Evolutionary conservation across 208 protist species (phyloP).

Genomic region (Crithidia mellificae): DNA sequence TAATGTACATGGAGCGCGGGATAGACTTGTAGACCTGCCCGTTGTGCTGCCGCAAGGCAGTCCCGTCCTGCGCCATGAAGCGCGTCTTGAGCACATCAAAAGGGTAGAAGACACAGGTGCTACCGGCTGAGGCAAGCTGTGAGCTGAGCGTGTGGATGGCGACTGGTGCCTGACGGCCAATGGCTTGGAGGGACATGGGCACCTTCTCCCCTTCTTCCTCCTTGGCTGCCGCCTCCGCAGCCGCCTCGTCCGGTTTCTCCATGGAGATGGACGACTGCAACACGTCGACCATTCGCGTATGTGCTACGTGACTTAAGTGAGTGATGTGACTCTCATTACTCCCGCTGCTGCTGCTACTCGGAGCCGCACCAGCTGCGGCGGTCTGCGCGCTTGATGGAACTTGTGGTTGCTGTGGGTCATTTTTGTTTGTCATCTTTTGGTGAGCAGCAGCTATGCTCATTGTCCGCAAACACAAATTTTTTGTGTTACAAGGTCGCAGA

Average conservation of each 20-base stretch:
- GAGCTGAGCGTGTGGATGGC: slow-evolving; percentile 62
- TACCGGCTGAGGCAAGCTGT: slow-evolving; percentile 65
- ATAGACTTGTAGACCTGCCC: slow-evolving; percentile 54
- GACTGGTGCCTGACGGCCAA: slow-evolving; percentile 46
- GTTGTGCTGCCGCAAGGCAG: slow-evolving; percentile 52
- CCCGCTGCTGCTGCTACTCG: no score
- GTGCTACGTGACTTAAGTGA: neutral
- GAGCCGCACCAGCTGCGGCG: no score
- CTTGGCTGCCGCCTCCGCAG: neutral
- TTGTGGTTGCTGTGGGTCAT: no score
- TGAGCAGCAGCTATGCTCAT: no score
- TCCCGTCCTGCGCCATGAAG: slow-evolving; percentile 82
- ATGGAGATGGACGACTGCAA: slow-evolving; percentile 15
- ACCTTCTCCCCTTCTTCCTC: neutral
- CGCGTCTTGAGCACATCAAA: slow-evolving; percentile 90
- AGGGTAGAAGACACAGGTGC: slow-evolving; percentile 83
- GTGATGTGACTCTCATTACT: no score
- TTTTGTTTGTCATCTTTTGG: no score
- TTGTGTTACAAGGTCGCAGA: no score
- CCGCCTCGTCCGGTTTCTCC: neutral
- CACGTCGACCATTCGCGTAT: neutral
- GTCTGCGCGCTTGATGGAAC: no score
- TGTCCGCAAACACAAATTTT: no score
- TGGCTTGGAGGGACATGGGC: slow-evolving; percentile 33
- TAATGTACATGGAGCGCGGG: slow-evolving; percentile 31